phyloP scores from a whole-genome alignment of 257 asterid species.

The Sherardia arvensis region DNA sequence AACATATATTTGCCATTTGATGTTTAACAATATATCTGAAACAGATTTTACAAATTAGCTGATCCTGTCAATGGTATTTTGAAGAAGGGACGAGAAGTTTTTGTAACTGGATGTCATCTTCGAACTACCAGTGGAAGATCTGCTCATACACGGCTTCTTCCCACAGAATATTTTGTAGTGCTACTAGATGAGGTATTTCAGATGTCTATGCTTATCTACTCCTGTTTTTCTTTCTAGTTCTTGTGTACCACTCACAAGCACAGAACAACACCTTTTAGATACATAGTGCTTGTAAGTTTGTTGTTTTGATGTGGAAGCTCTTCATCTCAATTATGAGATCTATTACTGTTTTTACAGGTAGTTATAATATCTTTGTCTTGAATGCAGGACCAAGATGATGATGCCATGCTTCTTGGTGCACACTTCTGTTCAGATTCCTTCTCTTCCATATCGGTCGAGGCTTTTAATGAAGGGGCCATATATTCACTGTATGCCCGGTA shows the following conservation, averaged over 20 bases:
- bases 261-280: not conserved
- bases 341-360: not conserved
- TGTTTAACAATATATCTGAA: slow-evolving; percentile 23
- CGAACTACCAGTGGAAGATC: slow-evolving; percentile 49
- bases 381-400: slow-evolving; percentile 82
- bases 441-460: slow-evolving; percentile 57
- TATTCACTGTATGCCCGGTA: slow-evolving; percentile 80
- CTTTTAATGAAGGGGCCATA: slow-evolving; percentile 36
- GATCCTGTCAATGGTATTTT: slow-evolving; percentile 66
- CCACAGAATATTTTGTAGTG: slow-evolving; percentile 78
- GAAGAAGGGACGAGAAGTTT: slow-evolving; percentile 80
- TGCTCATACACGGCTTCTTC: slow-evolving; percentile 63
- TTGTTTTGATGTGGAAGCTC: not conserved
- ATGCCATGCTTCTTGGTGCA: slow-evolving; percentile 84
- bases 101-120: slow-evolving; percentile 87
- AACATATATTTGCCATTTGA: slow-evolving; percentile 4
- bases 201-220: not conserved
- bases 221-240: not conserved
- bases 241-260: not conserved
- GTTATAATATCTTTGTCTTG: not conserved
- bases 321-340: not conserved
- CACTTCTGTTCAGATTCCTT: slow-evolving; percentile 89
- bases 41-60: slow-evolving; percentile 79
- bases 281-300: not conserved
- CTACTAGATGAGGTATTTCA: slow-evolving; percentile 72